Evolutionary conservation across 768 basidiomycete species (phyloP).

Genomic region (Kwoniella shandongensis): DNA sequence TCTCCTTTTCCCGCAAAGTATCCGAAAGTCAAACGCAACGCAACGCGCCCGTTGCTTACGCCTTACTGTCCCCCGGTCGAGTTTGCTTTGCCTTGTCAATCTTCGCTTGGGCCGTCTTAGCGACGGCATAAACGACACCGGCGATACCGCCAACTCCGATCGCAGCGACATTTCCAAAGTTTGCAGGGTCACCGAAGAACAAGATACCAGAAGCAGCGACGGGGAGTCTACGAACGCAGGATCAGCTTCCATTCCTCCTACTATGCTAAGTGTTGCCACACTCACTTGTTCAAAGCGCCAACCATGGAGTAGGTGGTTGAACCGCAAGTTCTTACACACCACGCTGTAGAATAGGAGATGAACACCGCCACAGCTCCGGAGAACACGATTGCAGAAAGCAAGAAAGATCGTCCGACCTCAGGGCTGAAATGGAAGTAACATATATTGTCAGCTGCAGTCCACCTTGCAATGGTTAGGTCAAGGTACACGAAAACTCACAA

Average conservation of each 20-base stretch:
- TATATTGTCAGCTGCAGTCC: not conserved
- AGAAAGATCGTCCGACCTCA: conserved; percentile 68
- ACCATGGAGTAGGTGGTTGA: conserved; percentile 99
- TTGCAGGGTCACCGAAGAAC: conserved; percentile 73
- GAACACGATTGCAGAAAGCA: conserved; percentile 85
- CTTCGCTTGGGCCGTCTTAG: conserved; percentile 90
- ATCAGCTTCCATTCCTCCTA: conserved; percentile 9
- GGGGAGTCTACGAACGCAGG: conserved; percentile 60
- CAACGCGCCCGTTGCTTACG: too few relatives aligned
- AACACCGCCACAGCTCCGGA: conserved; percentile 97
- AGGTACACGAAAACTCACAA: too few relatives aligned
- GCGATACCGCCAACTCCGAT: conserved; percentile 86
- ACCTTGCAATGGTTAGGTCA: not conserved
- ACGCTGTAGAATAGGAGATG: conserved; percentile 97
- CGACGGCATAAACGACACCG: conserved; percentile 85
- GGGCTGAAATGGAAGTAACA: conserved; percentile 65
- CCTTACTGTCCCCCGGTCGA: conserved; percentile 23
- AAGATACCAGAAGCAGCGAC: conserved; percentile 98
- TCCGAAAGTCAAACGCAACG: too few relatives aligned
- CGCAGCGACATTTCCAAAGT: conserved; percentile 82
- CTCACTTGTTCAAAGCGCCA: conserved; percentile 83
- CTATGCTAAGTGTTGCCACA: too few relatives aligned
- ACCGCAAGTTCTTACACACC: conserved; percentile 93
- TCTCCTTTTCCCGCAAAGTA: too few relatives aligned
- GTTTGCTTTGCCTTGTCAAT: conserved; percentile 59